Evolutionary conservation across 1,284 basidiomycete genomes (phyloP).

Genomic region (Mycena sp.): DNA sequence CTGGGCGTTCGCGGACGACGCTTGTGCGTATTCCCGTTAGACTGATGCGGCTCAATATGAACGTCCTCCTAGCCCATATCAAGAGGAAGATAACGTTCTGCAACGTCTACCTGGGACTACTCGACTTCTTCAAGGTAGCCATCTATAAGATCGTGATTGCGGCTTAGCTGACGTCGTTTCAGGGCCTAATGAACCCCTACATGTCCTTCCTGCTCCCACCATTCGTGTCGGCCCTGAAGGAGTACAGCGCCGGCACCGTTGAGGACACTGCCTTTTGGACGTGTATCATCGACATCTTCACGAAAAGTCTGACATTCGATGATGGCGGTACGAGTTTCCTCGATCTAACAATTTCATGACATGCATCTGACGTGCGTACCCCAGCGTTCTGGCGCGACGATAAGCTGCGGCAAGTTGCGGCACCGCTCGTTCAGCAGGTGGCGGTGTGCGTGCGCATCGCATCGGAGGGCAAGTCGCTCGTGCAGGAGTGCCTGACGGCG

Average conservation of each 20-base stretch:
- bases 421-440: slow-evolving; percentile 73
- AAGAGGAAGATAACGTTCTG: slow-evolving; percentile 76
- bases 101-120: slow-evolving; percentile 73
- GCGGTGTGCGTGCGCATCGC: slow-evolving; percentile 51
- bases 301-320: slow-evolving; percentile 80
- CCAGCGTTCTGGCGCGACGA: slow-evolving; percentile 91
- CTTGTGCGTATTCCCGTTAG: slow-evolving; percentile 49
- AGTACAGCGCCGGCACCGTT: slow-evolving; percentile 48
- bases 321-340: slow-evolving; percentile 71
- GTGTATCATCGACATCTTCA: slow-evolving; percentile 69
- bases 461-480: slow-evolving; percentile 44
- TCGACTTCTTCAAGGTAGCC: slow-evolving; percentile 87
- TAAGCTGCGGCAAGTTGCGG: slow-evolving; percentile 70
- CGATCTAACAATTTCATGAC: not conserved
- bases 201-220: slow-evolving; percentile 81
- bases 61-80: slow-evolving; percentile 40
- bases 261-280: slow-evolving; percentile 67
- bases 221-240: slow-evolving; percentile 71
- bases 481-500: slow-evolving; percentile 60
- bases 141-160: not conserved
- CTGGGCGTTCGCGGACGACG: slow-evolving; percentile 85
- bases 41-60: not conserved
- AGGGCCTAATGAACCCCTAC: slow-evolving; percentile 93
- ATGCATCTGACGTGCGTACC: slow-evolving; percentile 3
- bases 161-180: slow-evolving; percentile 6